Conservation (phyloP, 2,329 filamentous ascomycete genomes). For the Trichoderma breve region DNA sequence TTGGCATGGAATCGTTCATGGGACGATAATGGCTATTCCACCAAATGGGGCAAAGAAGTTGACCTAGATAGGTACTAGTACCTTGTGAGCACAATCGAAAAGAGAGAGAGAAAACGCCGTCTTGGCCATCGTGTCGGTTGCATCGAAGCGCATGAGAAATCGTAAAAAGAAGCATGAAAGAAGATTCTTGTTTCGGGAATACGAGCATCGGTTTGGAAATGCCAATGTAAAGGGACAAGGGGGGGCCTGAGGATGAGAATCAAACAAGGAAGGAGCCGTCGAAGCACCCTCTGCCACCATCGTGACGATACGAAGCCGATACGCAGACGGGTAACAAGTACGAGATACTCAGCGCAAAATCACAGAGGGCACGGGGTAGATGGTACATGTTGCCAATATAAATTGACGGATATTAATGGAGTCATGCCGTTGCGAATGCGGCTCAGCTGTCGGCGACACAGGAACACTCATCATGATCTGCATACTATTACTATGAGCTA, state of each 20-base stretch:
- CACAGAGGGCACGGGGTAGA: background rate
- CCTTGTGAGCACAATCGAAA: background rate
- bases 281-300: background rate
- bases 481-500: background rate
- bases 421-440: background rate
- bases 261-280: slow-evolving; percentile 15
- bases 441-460: background rate
- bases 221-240: background rate
- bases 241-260: background rate
- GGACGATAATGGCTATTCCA: background rate
- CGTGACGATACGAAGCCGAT: background rate
- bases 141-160: background rate
- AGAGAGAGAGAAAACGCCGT: background rate
- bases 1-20: background rate
- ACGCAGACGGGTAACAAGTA: background rate
- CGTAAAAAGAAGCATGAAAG: background rate
- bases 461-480: background rate
- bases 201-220: background rate
- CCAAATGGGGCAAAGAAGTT: background rate
- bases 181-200: background rate
- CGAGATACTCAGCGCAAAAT: background rate
- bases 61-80: background rate
- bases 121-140: background rate
- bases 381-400: background rate
- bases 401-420: background rate